Conservation (phyloP, 2,329 filamentous ascomycete species). For the Lasiodiplodia sp. region DNA sequence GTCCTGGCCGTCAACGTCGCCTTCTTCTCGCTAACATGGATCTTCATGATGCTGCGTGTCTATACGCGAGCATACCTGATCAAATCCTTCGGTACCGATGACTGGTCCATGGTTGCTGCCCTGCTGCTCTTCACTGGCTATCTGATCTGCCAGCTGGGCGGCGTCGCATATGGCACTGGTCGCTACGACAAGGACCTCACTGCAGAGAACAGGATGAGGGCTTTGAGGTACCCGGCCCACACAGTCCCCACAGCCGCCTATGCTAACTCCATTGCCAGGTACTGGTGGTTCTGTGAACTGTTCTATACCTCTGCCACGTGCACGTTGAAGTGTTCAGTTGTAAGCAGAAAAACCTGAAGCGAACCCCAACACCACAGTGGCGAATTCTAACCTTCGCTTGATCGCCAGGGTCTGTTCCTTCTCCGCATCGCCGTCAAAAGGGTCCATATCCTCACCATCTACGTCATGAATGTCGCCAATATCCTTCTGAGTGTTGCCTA, state of each 20-base stretch:
- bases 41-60: constrained; percentile 46
- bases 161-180: constrained; percentile 50
- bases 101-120: constrained; percentile 51
- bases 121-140: constrained; percentile 51
- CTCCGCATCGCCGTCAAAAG: constrained; percentile 59
- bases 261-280: constrained; percentile 38
- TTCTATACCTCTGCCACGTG: constrained; percentile 59
- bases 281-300: constrained; percentile 64
- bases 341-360: neutral
- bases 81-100: constrained; percentile 50
- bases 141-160: constrained; percentile 48
- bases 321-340: constrained; percentile 60
- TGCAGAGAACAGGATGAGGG: constrained; percentile 40
- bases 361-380: neutral
- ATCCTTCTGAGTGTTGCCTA: constrained; percentile 56
- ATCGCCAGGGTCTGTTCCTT: constrained; percentile 51
- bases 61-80: constrained; percentile 47
- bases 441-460: constrained; percentile 55
- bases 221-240: constrained; percentile 35
- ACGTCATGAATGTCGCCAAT: constrained; percentile 53
- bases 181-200: constrained; percentile 44
- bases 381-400: constrained; percentile 2
- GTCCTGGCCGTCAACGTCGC: constrained; percentile 42
- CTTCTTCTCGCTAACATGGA: constrained; percentile 49
- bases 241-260: constrained; percentile 9